These are phyloP conservation scores for Fagus sylvatica DNA, from an alignment of 306 rosid genomes.

Conservation along the genomic window DNA sequence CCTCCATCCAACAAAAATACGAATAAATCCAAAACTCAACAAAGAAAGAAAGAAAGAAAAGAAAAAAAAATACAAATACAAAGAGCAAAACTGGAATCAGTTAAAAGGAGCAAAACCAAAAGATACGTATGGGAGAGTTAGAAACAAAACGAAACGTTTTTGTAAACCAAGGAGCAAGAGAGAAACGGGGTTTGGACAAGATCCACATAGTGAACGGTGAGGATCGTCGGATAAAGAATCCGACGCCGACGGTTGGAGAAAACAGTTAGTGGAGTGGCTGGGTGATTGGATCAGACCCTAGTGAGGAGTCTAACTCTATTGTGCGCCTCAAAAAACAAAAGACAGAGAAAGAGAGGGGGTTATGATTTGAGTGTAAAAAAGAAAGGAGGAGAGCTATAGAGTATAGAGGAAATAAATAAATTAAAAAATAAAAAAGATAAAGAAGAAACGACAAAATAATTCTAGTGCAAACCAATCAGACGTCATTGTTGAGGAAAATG, in stretches of 20 bases:
- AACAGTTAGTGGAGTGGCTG: background rate
- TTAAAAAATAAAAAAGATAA: background rate
- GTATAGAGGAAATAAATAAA: too few species aligned
- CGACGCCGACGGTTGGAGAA: conserved; percentile 22
- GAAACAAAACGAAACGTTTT: background rate
- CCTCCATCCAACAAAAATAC: conserved; percentile 32
- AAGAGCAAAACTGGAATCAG: background rate
- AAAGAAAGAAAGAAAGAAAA: background rate
- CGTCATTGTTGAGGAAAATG: conserved; percentile 12
- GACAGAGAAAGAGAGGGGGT: background rate
- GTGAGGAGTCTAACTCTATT: conserved; percentile 13
- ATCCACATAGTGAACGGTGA: conserved; percentile 2
- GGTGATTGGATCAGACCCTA: conserved; percentile 26
- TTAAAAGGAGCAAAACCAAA: background rate
- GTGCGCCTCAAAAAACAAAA: background rate
- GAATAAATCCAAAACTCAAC: background rate
- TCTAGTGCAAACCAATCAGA: background rate
- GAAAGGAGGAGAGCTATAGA: too few species aligned
- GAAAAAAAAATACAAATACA: background rate
- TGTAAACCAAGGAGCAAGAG: background rate
- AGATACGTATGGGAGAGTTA: too few species aligned
- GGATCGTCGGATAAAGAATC: background rate
- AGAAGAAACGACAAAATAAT: conserved; percentile 13
- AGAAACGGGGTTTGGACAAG: background rate
- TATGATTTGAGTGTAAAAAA: background rate